A percentile compares a stretch with the other conserved stretches of the same genome.
Conservation (phyloP, 805 yeast genomes). For the Kluyveromyces lactis region DNA sequence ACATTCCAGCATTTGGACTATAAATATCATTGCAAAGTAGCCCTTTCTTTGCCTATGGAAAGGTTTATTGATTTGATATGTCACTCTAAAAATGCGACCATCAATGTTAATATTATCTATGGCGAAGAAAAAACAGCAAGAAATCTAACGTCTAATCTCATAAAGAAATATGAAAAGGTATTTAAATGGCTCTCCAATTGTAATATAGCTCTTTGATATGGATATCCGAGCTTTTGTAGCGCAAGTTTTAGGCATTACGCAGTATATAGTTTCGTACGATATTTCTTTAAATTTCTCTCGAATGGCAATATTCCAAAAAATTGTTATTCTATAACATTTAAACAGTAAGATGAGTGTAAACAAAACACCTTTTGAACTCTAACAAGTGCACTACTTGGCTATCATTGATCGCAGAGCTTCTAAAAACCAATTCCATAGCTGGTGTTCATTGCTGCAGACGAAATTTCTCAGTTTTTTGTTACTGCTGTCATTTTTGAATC, state of each 20-base stretch:
- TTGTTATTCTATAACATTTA: neutral
- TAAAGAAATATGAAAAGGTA: slow-evolving; percentile 9
- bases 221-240: too few species aligned
- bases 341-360: too few species aligned
- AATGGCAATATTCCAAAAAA: neutral
- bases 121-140: slow-evolving; percentile 6
- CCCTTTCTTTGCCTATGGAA: slow-evolving; percentile 10
- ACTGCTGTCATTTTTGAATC: too few species aligned
- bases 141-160: slow-evolving; percentile 7
- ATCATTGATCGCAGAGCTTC: too few species aligned
- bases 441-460: too few species aligned
- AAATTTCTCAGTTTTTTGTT: too few species aligned
- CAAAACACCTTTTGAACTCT: too few species aligned
- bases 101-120: slow-evolving; percentile 6
- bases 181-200: slow-evolving; percentile 14
- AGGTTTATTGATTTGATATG: slow-evolving; percentile 8
- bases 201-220: neutral
- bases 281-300: neutral
- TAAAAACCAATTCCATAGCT: too few species aligned
- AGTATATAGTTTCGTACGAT: too few species aligned
- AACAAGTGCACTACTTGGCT: too few species aligned
- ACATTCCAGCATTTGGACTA: slow-evolving; percentile 12
- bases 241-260: too few species aligned
- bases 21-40: slow-evolving; percentile 6
- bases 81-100: neutral